Conservation (phyloP, 805 yeast species). For the Pichia cabralensis region DNA sequence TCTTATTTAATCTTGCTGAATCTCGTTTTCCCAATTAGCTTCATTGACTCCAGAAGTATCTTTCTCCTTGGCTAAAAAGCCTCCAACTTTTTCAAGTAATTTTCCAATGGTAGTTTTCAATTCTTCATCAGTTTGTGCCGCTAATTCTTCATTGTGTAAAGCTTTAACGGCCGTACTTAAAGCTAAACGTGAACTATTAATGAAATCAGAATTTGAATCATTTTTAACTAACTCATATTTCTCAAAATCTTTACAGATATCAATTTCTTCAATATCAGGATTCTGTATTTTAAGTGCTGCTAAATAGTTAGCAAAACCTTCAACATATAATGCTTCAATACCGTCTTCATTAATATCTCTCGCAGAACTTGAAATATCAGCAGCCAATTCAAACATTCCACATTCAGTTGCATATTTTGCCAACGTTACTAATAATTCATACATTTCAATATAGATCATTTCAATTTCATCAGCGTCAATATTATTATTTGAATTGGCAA, state of each 20-base stretch:
- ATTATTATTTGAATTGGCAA: slow-evolving; percentile 17
- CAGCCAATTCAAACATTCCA: slow-evolving; percentile 57
- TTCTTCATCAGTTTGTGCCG: slow-evolving; percentile 43
- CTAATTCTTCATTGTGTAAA: slow-evolving; percentile 28
- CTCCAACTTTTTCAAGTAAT: slow-evolving; percentile 50
- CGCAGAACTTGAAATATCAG: slow-evolving; percentile 51
- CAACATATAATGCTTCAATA: slow-evolving; percentile 73
- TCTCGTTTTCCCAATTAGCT: slow-evolving; percentile 44
- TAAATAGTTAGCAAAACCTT: slow-evolving; percentile 63
- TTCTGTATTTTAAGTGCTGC: slow-evolving; percentile 30
- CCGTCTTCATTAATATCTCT: slow-evolving; percentile 80
- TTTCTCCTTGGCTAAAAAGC: slow-evolving; percentile 29
- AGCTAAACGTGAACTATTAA: slow-evolving; percentile 30
- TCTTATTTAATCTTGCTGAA: slow-evolving; percentile 12
- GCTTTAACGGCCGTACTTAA: slow-evolving; percentile 28
- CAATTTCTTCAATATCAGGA: slow-evolving; percentile 8
- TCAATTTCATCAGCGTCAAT: slow-evolving; percentile 34
- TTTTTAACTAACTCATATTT: slow-evolving; percentile 24
- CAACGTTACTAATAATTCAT: slow-evolving; percentile 66
- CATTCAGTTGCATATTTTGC: slow-evolving; percentile 71
- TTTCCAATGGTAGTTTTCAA: slow-evolving; percentile 42
- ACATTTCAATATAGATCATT: slow-evolving; percentile 50
- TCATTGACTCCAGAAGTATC: slow-evolving; percentile 32
- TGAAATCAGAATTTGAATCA: slow-evolving; percentile 22
- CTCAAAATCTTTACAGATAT: slow-evolving; percentile 31